Evolutionary conservation across 2,329 filamentous ascomycete genomes (phyloP), one percentile per base, ranked within the genome.

Genomic region (Ceratocystis lukuohia): DNA sequence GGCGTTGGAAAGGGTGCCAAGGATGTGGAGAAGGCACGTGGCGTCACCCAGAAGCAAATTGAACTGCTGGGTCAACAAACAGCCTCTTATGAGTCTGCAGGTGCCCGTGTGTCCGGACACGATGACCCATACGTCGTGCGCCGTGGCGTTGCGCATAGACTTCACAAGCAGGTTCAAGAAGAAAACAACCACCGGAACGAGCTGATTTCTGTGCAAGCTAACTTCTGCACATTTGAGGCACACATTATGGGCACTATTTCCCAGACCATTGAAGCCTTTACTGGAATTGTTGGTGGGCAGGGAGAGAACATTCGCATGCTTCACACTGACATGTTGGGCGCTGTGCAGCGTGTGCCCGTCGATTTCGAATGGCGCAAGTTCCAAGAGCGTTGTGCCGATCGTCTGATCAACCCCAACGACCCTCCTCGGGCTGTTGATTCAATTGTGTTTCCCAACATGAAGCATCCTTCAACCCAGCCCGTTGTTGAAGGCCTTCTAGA

Each of bases 131-230:
- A 97, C 74, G 82, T 97, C 66, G 75, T 97, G 59, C 84, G 88
- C 72, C 86, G 93, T 41, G 89, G 89, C 68, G 86, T 96, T 67
- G 78, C 89, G 70, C 84, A 96, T 78, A 86, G 91, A 56, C 80
- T 99, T 66, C 87, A 90, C 81, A 93, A 89, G 79, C 94, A 99
- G 78, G 84, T 97, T 45, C 80, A 90, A 61, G 91, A 96, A 74
- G 94, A 99, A 79, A 99, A 99, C 81, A 95, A 92, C 79, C 93
- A 95, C 77, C 85, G 88, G 70, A 90, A 96, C 74, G 94, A 99
- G 74, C 82, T 97, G 67, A 82, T 99, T 69, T 83, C 87, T 8
- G 88, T 96, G n/a, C 94, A 99, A 77, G 87, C 88, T 77, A 90
- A 90, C 74, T 96, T 97, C 74, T 80, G 87, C 66, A 81, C 86